phyloP scores from a whole-genome alignment of 768 basidiomycete genomes.

The Hericium erinaceus region DNA sequence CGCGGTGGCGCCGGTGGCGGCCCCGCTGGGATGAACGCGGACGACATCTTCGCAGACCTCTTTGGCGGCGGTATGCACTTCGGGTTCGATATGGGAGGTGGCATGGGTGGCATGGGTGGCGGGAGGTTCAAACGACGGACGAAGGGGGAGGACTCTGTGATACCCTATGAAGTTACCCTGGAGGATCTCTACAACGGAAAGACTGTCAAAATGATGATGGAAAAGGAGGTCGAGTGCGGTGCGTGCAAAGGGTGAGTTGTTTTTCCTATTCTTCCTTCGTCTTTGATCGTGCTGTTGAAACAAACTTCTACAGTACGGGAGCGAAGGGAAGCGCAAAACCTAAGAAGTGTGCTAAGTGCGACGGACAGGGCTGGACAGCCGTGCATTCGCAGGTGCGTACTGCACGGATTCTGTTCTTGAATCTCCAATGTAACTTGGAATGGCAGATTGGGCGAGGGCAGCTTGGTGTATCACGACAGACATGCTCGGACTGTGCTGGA shows the following conservation, averaged over 20 bases:
- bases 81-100: conserved; percentile 47
- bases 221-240: conserved; percentile 72
- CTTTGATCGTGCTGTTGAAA: not conserved
- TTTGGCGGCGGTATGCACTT: conserved; percentile 59
- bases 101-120: conserved; percentile 19
- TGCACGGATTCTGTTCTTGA: not conserved
- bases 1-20: conserved; percentile 31
- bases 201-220: conserved; percentile 79
- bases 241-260: conserved; percentile 67
- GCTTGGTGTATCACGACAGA: conserved; percentile 40
- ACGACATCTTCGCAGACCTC: conserved; percentile 71
- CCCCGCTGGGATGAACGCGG: conserved; percentile 31
- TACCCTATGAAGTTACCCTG: conserved; percentile 77
- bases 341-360: conserved; percentile 70
- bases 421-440: not conserved
- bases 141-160: conserved; percentile 64
- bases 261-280: not conserved
- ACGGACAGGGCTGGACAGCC: conserved; percentile 73
- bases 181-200: conserved; percentile 94
- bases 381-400: conserved; percentile 41
- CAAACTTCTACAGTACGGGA: conserved; percentile 49
- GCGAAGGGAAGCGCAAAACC: conserved; percentile 79
- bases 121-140: conserved; percentile 29
- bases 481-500: conserved; percentile 66
- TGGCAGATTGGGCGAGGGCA: conserved; percentile 34